phyloP scores from a whole-genome alignment of 2,329 filamentous ascomycete genomes.

The Parastagonospora avenae region DNA sequence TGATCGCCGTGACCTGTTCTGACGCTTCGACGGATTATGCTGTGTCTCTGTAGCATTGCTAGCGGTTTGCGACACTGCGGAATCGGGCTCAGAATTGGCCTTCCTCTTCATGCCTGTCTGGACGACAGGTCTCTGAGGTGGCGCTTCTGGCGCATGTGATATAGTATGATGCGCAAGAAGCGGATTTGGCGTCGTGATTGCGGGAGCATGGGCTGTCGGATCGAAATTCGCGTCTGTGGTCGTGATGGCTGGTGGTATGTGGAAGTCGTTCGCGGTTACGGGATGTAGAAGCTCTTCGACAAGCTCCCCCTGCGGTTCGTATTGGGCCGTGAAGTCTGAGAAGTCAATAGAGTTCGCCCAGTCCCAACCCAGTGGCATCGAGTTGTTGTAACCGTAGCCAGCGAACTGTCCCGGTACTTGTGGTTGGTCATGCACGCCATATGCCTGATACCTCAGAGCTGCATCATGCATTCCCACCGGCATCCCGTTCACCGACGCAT shows the following conservation, averaged over 20 bases:
- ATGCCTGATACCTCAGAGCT: constrained; percentile 24
- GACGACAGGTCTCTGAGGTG: constrained; percentile 22
- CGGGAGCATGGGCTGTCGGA: constrained; percentile 25
- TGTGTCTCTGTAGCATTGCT: constrained; percentile 14
- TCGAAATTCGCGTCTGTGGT: constrained; percentile 15
- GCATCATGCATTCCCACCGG: constrained; percentile 22
- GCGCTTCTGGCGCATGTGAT: constrained; percentile 30
- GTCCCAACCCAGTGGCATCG: constrained; percentile 42
- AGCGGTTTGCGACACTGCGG: constrained; percentile 29
- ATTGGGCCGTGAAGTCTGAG: constrained; percentile 40
- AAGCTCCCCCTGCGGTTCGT: constrained; percentile 55
- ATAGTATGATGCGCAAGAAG: constrained; percentile 24
- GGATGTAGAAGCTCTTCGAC: constrained; percentile 43
- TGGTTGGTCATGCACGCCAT: constrained; percentile 22
- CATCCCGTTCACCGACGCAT: constrained; percentile 18
- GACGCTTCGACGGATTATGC: constrained; percentile 35
- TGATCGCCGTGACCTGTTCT: constrained; percentile 39
- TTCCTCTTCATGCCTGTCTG: constrained; percentile 47
- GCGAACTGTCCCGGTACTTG: constrained; percentile 23
- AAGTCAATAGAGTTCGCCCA: constrained; percentile 46
- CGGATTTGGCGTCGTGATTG: constrained; percentile 15
- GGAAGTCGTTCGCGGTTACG: constrained; percentile 44
- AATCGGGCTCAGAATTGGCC: constrained; percentile 37
- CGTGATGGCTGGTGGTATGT: constrained; percentile 40
- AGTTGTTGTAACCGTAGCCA: constrained; percentile 26